Base-by-base conservation (phyloP, 305 asterid species). In the Andrographis paniculata region DNA sequence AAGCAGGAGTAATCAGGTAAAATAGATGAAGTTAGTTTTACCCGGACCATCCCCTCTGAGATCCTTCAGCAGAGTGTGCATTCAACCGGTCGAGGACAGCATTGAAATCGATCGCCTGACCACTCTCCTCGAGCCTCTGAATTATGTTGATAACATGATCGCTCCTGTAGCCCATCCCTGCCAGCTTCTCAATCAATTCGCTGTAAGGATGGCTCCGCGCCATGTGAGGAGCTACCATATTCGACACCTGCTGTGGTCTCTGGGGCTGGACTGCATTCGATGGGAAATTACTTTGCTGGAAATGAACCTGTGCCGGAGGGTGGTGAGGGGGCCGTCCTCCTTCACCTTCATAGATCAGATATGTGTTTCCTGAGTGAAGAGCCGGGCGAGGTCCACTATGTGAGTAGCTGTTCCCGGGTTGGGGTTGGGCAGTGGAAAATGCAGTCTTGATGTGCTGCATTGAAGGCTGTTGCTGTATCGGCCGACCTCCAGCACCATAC, bases 81-180 rank as follows among this genome's bases (percentile, higher is more conserved):
- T 85, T 88, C 79, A 88, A 62, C 67, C 82, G 62, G 51, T 88
- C 95, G 1, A 82, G 78, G 64, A 88, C 84, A 0, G 80, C 33
- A 44, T 88, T 82, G 49, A 85, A 88, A 63, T 88, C 97, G 17
- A 88, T 69, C 38, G 83, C 50, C 62, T 79, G 94, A 20, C 97
- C 94, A 17, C 75, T 75, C 67, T 82, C 97, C 63, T 88, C 95
- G 46, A 88, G 70, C 85, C 93, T 82, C 55, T 76, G 94, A 52
- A 88, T 88, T 48, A 66, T 70, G 6, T 82, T 65, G 48, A 76
- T 52, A 40, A 88, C 79, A 36, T 76, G 87, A 24, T 88, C 97
- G 31, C 76, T 84, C 57, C 94, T 64, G 69, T 68, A 85, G 36
- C 97, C 97, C 97, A 88, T 85, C 70, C 71, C 62, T 38, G 65